Base-by-base conservation (phyloP, 306 rosid species). In the Casuarina glauca region DNA sequence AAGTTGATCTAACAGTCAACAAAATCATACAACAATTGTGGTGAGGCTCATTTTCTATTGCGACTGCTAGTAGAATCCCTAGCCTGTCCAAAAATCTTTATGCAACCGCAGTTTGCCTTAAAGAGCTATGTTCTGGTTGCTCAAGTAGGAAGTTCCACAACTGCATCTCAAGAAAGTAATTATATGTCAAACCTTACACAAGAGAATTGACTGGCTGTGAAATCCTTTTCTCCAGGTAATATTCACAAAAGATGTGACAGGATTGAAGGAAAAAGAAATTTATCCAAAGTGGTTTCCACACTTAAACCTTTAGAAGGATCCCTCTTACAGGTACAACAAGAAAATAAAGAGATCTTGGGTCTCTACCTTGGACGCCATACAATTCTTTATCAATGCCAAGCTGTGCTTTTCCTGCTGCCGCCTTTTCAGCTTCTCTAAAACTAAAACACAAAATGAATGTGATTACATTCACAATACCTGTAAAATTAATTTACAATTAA, bases 391-490 rank as follows among this genome's bases (percentile, higher is more conserved):
- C 90, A 74, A 72, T 81, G 74, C 79, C 90, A 63, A 88, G 83
- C 35, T 86, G 94, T 54, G 85, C 88, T 74, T 89, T 91, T 70
- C 89, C 76, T 20, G 32, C 1, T 26, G 96, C 97, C 57, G 97
- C 98, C 84, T 91, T 90, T 73, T 92, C 93, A 79, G 97, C 88
- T 82, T 92, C 97, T 92, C 97, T 74, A 92, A 73, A 78, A 81
- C 96, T 85, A 92, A 95, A 69, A 26, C 32, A 26, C 1, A 26
- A 26, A 26, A 26, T 26, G 32, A 26, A 26, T 26, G 32, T 26
- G 32, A 26, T 26, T 26, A 26, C 32, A 26, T 26, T 26, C 32
- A 0, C 1, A 26, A 26, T 26, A 26, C 32, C 0, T 26, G 32
- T 26, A 26, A 26, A 26, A 26, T 26, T 26, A 26, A 26, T 26